These are phyloP conservation scores for Plasmodium coatneyi DNA, from an alignment of 169 alveolate species.

Conservation along the genomic window DNA sequence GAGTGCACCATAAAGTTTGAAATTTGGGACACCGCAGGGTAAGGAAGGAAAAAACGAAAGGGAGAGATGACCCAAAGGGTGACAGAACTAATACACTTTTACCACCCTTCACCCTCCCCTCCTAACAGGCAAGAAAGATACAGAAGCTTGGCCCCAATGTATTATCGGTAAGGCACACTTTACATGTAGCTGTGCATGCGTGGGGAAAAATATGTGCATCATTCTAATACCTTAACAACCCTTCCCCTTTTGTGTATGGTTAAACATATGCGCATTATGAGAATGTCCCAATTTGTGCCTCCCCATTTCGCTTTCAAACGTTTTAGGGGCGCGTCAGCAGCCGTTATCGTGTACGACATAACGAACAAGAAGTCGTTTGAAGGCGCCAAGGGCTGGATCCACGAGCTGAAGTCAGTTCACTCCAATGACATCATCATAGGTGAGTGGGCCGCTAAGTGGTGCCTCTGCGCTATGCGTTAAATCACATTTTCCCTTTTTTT, in stretches of 20 bases:
- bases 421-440: constrained; percentile 86
- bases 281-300: background rate
- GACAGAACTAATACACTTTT: background rate
- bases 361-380: constrained; percentile 90
- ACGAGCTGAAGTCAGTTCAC: constrained; percentile 88
- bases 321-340: constrained; percentile 93
- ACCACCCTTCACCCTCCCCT: background rate
- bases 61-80: background rate
- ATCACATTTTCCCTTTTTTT: background rate
- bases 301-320: background rate
- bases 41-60: constrained; percentile 32
- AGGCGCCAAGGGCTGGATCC: constrained; percentile 91
- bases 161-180: constrained; percentile 83
- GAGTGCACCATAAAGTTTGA: constrained; percentile 87
- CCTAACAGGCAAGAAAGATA: constrained; percentile 87
- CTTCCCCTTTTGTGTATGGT: background rate
- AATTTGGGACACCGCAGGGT: constrained; percentile 95
- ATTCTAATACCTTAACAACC: background rate
- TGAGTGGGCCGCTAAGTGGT: background rate
- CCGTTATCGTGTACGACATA: constrained; percentile 92
- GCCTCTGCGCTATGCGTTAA: background rate
- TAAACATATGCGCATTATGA: background rate
- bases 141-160: constrained; percentile 91
- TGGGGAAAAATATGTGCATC: background rate
- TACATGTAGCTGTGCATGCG: background rate